These are phyloP conservation scores for Pythium diclinum DNA, from an alignment of 352 stramenopile species.

Conservation along the genomic window DNA sequence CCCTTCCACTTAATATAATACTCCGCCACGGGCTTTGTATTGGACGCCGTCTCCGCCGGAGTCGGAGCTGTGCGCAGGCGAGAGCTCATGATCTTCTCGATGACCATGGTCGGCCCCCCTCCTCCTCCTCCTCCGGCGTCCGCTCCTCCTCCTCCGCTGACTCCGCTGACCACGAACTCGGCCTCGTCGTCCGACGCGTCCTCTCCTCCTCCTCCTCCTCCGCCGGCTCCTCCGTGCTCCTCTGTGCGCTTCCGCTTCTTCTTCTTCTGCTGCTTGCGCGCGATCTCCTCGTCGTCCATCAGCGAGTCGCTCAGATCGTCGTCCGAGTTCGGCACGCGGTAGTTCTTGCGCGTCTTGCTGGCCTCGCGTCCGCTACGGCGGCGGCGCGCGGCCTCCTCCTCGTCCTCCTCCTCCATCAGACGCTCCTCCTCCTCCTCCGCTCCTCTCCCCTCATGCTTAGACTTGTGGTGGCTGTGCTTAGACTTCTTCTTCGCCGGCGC, in stretches of 20 bases:
- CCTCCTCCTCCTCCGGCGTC: background rate
- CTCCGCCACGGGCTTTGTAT: conserved; percentile 40
- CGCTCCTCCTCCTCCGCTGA: background rate
- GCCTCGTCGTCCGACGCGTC: conserved; percentile 21
- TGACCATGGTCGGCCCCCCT: conserved; percentile 55
- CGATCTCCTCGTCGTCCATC: conserved; percentile 34
- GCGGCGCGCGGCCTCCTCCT: conserved; percentile 34
- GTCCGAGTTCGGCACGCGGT: conserved; percentile 79
- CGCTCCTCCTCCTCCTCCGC: background rate
- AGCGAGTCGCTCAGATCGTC: conserved; percentile 57
- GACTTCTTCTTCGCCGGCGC: conserved; percentile 10
- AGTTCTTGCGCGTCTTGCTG: conserved; percentile 74
- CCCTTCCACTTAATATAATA: conserved; percentile 92
- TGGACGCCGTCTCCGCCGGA: conserved; percentile 15
- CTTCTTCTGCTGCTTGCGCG: conserved; percentile 22
- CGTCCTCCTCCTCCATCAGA: conserved; percentile 12
- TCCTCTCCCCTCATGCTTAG: too few relatives aligned
- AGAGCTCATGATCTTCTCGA: conserved; percentile 88
- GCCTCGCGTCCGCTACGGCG: conserved; percentile 59
- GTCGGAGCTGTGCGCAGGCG: conserved; percentile 41
- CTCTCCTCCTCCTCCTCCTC: background rate
- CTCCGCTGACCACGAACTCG: conserved; percentile 18
- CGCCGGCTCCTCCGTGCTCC: background rate
- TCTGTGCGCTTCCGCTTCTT: conserved; percentile 26
- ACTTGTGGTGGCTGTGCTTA: conserved; percentile 6